Conservation (phyloP, 192 early-diverging fungal genomes). For the Nowakowskiella sp. region DNA sequence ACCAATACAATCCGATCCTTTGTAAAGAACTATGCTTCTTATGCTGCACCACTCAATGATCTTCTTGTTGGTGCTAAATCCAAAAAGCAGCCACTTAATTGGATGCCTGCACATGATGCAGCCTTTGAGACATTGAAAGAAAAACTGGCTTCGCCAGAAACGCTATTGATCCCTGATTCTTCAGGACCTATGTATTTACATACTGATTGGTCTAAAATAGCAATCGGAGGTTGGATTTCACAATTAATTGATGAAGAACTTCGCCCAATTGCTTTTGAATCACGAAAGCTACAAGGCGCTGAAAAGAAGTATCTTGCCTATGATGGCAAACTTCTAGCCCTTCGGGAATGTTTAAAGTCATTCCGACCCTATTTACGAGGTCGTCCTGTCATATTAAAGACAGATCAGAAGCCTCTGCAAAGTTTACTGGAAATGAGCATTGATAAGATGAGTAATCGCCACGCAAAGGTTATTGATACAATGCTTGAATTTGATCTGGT, state of each 20-base stretch:
- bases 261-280: background rate
- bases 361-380: constrained; percentile 26
- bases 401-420: too few species aligned
- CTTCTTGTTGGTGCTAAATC: too few species aligned
- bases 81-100: background rate
- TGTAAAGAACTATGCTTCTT: too few species aligned
- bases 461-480: constrained; percentile 19
- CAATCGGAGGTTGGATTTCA: background rate
- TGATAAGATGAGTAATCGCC: constrained; percentile 11
- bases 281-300: background rate
- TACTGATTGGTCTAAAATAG: too few species aligned
- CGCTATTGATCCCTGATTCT: background rate
- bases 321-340: background rate
- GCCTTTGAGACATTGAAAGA: background rate
- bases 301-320: background rate
- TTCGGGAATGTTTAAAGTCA: constrained; percentile 2
- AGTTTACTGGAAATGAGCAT: background rate
- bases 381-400: constrained; percentile 25
- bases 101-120: background rate
- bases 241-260: background rate
- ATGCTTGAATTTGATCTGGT: too few species aligned
- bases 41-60: too few species aligned
- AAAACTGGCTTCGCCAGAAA: background rate
- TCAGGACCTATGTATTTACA: background rate
- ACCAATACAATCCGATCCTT: constrained; percentile 1